A percentile compares a stretch with the other conserved stretches of the same genome.
phyloP scores from a whole-genome alignment of 108 stramenopile genomes.

The Nitzschia putrida region DNA sequence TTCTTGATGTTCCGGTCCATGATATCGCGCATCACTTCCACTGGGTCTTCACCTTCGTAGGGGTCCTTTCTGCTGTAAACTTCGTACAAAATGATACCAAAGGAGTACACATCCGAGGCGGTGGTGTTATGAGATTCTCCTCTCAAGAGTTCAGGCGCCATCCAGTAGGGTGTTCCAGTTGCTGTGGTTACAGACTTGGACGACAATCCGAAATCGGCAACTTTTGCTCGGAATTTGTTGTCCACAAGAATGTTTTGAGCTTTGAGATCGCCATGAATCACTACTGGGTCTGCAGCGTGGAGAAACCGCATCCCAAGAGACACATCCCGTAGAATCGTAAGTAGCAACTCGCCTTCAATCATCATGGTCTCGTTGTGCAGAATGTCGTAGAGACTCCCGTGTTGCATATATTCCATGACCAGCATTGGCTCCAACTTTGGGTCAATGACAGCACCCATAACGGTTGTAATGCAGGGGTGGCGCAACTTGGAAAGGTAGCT shows the following conservation, averaged over 20 bases:
- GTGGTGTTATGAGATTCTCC: conserved; percentile 47
- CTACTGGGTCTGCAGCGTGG: conserved; percentile 45
- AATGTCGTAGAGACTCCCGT: conserved; percentile 55
- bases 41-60: conserved; percentile 53
- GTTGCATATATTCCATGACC: conserved; percentile 65
- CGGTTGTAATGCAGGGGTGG: conserved; percentile 70
- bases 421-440: conserved; percentile 45
- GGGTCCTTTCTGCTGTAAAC: conserved; percentile 55
- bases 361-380: conserved; percentile 60
- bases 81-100: conserved; percentile 65
- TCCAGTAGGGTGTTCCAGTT: conserved; percentile 94
- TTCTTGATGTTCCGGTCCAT: conserved; percentile 25
- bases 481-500: conserved; percentile 53
- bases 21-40: conserved; percentile 36
- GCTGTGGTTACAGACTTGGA: conserved; percentile 30
- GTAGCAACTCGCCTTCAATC: conserved; percentile 48
- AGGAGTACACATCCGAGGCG: conserved; percentile 62
- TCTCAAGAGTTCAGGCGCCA: conserved; percentile 86
- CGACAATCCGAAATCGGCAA: conserved; percentile 65
- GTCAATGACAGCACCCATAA: conserved; percentile 38
- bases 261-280: conserved; percentile 59
- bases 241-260: conserved; percentile 60
- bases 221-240: conserved; percentile 51
- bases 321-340: conserved; percentile 55
- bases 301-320: conserved; percentile 53